Percentiles rank a stretch among this genome's conserved stretches.
These are phyloP conservation scores for Globisporangium rhizosaccharum DNA, from an alignment of 352 stramenopile genomes.

Conservation along the genomic window DNA sequence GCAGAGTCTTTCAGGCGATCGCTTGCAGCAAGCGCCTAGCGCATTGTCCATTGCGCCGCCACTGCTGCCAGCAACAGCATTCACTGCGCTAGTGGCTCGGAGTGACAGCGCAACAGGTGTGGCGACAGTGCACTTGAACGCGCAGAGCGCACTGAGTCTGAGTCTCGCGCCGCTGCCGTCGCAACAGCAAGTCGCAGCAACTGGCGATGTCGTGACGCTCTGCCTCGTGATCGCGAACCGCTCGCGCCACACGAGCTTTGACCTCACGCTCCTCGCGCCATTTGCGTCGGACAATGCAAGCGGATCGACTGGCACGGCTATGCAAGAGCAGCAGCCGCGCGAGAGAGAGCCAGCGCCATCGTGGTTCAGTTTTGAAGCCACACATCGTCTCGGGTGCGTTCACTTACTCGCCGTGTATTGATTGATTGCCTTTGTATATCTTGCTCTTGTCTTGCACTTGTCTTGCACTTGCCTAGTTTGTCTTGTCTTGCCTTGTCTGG, in stretches of 20 bases:
- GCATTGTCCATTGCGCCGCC: neutral
- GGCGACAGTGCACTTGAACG: slow-evolving; percentile 22
- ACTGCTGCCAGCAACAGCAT: slow-evolving; percentile 2
- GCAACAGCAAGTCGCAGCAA: slow-evolving; percentile 1
- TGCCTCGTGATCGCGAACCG: slow-evolving; percentile 56
- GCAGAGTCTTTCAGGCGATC: slow-evolving; percentile 9
- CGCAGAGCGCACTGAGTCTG: slow-evolving; percentile 39
- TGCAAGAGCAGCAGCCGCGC: neutral
- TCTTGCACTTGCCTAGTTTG: neutral
- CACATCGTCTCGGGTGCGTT: slow-evolving; percentile 61
- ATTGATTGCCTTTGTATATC: neutral
- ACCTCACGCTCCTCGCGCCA: slow-evolving; percentile 62
- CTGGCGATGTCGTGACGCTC: slow-evolving; percentile 25
- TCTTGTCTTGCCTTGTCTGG: neutral
- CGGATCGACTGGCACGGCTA: neutral
- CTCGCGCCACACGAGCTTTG: slow-evolving; percentile 38
- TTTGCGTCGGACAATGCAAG: neutral
- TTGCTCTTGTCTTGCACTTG: neutral
- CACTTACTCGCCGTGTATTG: neutral
- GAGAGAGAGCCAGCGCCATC: neutral
- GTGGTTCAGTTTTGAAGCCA: slow-evolving; percentile 57
- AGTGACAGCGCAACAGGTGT: neutral
- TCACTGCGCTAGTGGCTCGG: neutral
- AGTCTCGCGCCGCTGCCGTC: slow-evolving; percentile 27
- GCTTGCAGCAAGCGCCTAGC: neutral